Percentiles rank a stretch among this genome's conserved stretches.
Evolutionary conservation across 2,329 filamentous ascomycete species (phyloP).

Genomic region (Neofusicoccum umdonicola): DNA sequence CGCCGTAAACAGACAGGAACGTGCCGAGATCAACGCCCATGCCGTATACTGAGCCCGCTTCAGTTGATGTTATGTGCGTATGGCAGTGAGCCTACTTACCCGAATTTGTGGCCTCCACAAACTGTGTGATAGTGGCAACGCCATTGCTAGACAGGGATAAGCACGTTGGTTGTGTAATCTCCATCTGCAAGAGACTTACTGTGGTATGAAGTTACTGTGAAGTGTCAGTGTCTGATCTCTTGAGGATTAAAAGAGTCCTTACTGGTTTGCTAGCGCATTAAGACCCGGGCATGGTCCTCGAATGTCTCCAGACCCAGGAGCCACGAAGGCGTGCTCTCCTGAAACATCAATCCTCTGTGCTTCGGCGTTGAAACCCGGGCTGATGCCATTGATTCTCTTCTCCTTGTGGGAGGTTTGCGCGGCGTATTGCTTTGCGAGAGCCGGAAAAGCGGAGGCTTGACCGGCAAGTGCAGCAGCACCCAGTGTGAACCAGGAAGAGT

Average conservation of each 20-base stretch:
- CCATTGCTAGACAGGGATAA: not conserved
- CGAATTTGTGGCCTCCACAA: not conserved
- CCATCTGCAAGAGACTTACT: not conserved
- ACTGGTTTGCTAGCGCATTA: slow-evolving; percentile 7
- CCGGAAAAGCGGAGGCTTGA: slow-evolving; percentile 1
- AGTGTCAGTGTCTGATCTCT: not conserved
- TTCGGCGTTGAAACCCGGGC: not conserved
- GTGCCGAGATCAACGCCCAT: not conserved
- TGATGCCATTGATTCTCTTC: not conserved
- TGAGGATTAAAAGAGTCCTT: not conserved
- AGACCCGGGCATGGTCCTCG: slow-evolving; percentile 7
- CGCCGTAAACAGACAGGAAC: slow-evolving; percentile 2
- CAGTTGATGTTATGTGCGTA: not conserved
- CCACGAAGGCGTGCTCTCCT: not conserved
- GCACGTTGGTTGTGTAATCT: not conserved
- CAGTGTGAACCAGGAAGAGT: not conserved
- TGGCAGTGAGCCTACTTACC: not conserved
- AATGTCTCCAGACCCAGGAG: not conserved
- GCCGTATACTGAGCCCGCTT: not conserved
- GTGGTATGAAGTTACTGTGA: not conserved
- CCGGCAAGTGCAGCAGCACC: not conserved
- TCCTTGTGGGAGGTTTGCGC: not conserved
- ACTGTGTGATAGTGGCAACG: slow-evolving; percentile 2
- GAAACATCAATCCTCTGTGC: slow-evolving; percentile 8
- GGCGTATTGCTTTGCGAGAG: not conserved